Evolutionary conservation across 768 basidiomycete genomes (phyloP), one percentile per base, ranked within the genome.

Genomic region (Boletus subparvulus): DNA sequence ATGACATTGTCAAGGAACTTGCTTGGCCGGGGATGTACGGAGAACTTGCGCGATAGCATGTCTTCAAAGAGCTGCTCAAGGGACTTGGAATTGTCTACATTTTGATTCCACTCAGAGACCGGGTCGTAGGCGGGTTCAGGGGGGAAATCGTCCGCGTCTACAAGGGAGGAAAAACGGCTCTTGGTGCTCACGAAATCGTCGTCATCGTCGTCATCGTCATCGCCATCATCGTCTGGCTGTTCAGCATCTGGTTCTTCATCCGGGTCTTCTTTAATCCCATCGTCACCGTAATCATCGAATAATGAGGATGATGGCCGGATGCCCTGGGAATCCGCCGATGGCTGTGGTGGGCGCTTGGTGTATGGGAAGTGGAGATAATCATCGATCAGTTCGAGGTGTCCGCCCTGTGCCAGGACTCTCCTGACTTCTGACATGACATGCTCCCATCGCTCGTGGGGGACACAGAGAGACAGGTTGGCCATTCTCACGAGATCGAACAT

Each of bases 401-500:
- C 90, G 16, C 78, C 81, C 7, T 75, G 75, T 13, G 72, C 74
- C 14, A 92, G 75, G 11, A 92, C 78, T 26, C 91, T 85, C 16
- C 77, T 69, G 6, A 79, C 80, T 77, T 93, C 87, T 0, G 65
- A 60, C 19, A 92, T 55, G 12, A 92, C 73, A 17, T 72, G 71
- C 33, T 78, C 72, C 90, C 90, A 92, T 39, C 77, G 71, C 6
- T 79, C 73, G 43, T 77, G 69, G 0, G 88, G 88, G 47, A 93
- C 77, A 62, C 80, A 82, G 14, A 88, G 75, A 12, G 77, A 73
- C 11, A 90, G 73, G 58, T 89, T 84, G 13, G 88, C 84, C 79
- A 92, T 83, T 36, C 90, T 79, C 42, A 93, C 83, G 50, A 85
- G 75, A 61, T 92, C 88, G 59, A 92, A 91, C 3, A 77, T 76